Conservation (phyloP, 768 basidiomycete genomes). For the Naganishia friedmannii region DNA sequence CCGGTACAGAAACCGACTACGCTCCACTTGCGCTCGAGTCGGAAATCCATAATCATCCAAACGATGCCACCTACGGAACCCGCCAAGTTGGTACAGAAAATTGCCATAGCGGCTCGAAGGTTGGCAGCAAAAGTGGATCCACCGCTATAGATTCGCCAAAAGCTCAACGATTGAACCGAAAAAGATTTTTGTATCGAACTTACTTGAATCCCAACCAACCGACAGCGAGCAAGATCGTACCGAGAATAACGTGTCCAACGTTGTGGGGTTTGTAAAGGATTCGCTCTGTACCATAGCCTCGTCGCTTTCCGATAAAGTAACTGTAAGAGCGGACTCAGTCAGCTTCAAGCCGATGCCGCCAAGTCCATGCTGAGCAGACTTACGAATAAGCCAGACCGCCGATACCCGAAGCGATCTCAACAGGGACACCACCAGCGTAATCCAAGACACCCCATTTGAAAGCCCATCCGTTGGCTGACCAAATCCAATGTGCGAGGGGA, state of each 20-base stretch:
- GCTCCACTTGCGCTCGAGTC: conserved; percentile 61
- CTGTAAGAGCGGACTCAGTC: neutral
- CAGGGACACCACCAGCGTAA: conserved; percentile 91
- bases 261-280: conserved; percentile 94
- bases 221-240: conserved; percentile 84
- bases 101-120: conserved; percentile 78
- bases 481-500: conserved; percentile 94
- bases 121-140: conserved; percentile 87
- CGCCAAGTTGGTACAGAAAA: conserved; percentile 89
- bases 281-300: conserved; percentile 84
- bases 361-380: conserved; percentile 52
- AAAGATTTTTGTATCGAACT: neutral
- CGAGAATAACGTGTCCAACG: conserved; percentile 83
- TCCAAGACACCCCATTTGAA: conserved; percentile 64
- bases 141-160: conserved; percentile 64
- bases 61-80: conserved; percentile 65
- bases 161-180: neutral
- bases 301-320: conserved; percentile 78
- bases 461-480: conserved; percentile 79
- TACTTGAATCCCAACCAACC: conserved; percentile 67
- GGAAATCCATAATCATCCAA: conserved; percentile 58
- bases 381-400: conserved; percentile 74
- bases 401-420: conserved; percentile 90
- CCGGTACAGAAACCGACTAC: conserved; percentile 95
- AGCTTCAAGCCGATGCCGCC: neutral